Base-by-base conservation (phyloP, 202 grass and related monocot species). In the Panicum hallii region DNA sequence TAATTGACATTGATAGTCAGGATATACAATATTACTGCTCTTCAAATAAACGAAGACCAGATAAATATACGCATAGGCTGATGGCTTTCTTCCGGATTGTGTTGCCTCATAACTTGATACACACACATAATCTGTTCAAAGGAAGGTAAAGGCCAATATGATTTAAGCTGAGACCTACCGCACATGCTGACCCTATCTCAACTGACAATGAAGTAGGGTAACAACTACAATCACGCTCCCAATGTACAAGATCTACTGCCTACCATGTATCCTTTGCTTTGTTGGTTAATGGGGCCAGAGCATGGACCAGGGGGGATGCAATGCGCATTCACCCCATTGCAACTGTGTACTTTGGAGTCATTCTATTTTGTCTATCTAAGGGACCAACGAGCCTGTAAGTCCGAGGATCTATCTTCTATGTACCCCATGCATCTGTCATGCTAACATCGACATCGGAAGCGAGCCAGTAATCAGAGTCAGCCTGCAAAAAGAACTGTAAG, bases 401-500 rank as follows among this genome's bases (percentile, higher is more conserved):
- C 64, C 20, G 47, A 85, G 72, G 91, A 88, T 82, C 85, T 83
- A 67, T 75, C 79, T 69, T 63, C 82, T 57, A 88, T 68, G 73
- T 84, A 71, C 72, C 81, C 95, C 95, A 98, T 70, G 86, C 89
- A 89, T 95, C 86, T 54, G 91, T 95, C 54, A 95, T 42, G 69
- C 77, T 95, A 48, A 67, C 86, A 9, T 85, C 83, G 28, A 62
- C 13, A 16, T 90, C 91, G 66, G 95, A 95, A 64, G 85, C 50
- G 19, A 98, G 75, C 93, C 93, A 98, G 87, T 98, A 98, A 90
- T 98, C 95, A 67, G 93, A 89, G 13, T 87, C 85, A 70, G 67
- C 77, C 95, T 98, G 93, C 82, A 89, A 84, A 81, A 87, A 82
- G 2, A 78, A 77, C 20, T 57, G 9, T 79, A 65, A 88, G 36